Base-by-base conservation (phyloP, 1,139 yeast genomes). In the Candida glucosophila region DNA sequence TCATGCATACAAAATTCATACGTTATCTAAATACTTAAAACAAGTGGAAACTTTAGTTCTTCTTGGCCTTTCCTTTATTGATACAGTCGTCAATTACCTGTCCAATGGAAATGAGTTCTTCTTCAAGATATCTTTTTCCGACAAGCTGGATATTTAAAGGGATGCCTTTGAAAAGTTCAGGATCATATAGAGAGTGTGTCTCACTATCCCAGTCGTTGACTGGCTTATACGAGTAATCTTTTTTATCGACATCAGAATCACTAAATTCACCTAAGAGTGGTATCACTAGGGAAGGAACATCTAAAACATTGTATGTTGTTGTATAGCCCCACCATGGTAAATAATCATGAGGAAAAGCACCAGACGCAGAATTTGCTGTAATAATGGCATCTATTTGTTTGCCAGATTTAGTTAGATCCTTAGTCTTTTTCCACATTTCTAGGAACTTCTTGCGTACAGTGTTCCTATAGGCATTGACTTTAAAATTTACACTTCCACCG, bases 371-470 rank as follows among this genome's bases (percentile, higher is more conserved):
- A 6, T 8, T 13, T 2, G 52, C 52, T 3, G 33, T 35, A 20
- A 26, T 27, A 10, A 29, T 14, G 10, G 22, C 24, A 19, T 29
- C 29, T 5, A 23, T 17, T 10, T 7, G 11, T 6, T 13, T 44
- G 1, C 68, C 70, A 19, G 58, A 51, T 17, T 40, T 37, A 3
- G 68, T 62, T 10, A 31, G 22, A 1, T 30, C 20, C 2, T 42
- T 40, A 2, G 68, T 61, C 5, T 33, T 43, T 20, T 49, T 46
- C 56, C 63, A 50, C 53, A 63, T 49, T 23, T 61, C 59, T 6
- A 55, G 45, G 31, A 56, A 63, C 35, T 38, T 39, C 41, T 52
- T 60, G 37, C 44, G 52, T 40, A 44, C 40, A 13, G 34, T 32
- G 1, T 59, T 51, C 33, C 59, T 43, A 33, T 60, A 56, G 4